Conservation (phyloP, 148 eudicot genomes). For the Rhododendron henanense region DNA sequence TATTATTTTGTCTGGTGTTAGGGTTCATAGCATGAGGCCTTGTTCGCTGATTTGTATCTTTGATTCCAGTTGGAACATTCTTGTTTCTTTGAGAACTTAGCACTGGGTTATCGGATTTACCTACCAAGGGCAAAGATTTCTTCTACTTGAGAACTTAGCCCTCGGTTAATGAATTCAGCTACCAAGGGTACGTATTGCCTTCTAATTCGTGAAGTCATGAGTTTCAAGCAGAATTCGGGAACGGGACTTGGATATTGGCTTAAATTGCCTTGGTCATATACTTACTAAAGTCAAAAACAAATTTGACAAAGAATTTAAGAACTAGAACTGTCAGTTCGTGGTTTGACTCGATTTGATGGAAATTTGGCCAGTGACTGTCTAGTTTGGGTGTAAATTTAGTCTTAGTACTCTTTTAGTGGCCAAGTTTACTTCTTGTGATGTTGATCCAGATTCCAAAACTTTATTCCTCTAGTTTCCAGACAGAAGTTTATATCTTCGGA, state of each 20-base stretch:
- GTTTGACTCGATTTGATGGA: neutral
- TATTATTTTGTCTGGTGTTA: neutral
- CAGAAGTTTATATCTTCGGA: neutral
- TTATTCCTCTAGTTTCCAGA: neutral
- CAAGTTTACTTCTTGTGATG: neutral
- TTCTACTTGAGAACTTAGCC: neutral
- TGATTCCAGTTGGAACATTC: neutral
- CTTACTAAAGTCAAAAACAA: neutral
- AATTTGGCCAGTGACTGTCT: neutral
- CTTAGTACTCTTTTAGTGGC: neutral
- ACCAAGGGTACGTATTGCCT: neutral
- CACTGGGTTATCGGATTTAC: neutral
- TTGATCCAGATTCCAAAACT: neutral
- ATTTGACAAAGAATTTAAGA: neutral
- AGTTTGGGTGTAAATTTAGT: neutral
- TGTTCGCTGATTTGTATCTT: constrained; percentile 1
- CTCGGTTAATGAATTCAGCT: neutral
- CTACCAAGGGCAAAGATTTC: neutral
- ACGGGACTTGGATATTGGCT: neutral
- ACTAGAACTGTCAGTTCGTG: no score
- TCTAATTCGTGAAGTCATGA: neutral
- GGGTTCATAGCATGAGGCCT: constrained; percentile 6
- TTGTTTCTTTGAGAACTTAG: neutral
- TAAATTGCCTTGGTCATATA: neutral
- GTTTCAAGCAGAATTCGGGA: neutral